A percentile compares a stretch with the other conserved stretches of the same genome.
Conservation (phyloP, 2,329 filamentous ascomycete genomes). For the Sclerotinia glacialis region DNA sequence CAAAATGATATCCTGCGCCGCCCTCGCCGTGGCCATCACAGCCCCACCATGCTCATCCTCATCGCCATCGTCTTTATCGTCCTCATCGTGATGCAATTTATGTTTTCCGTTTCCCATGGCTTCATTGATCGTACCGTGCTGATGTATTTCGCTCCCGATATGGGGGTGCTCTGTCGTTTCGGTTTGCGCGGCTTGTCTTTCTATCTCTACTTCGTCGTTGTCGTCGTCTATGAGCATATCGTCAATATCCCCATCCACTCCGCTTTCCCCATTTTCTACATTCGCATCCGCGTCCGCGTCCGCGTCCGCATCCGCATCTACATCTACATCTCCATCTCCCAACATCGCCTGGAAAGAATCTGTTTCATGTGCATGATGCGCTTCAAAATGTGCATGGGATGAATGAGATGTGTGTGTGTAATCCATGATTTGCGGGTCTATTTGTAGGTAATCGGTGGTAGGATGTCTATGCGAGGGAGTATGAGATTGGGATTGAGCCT, state of each 20-base stretch:
- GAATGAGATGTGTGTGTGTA: conserved; percentile 34
- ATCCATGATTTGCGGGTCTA: conserved; percentile 59
- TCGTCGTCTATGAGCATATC: conserved; percentile 38
- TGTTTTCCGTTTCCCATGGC: neutral
- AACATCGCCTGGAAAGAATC: conserved; percentile 35
- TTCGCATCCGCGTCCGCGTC: conserved; percentile 8
- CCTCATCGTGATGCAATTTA: neutral
- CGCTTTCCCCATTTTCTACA: conserved; percentile 20
- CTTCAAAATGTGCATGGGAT: conserved; percentile 21
- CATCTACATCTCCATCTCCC: conserved; percentile 8
- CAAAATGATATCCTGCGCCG: conserved; percentile 11
- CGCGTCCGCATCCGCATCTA: conserved; percentile 1
- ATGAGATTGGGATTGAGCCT: neutral
- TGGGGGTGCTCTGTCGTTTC: conserved; percentile 9
- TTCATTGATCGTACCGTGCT: neutral
- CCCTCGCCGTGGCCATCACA: conserved; percentile 16
- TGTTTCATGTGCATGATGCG: conserved; percentile 23
- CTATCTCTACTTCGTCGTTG: conserved; percentile 31
- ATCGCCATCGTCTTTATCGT: too few relatives aligned
- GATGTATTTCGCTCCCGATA: conserved; percentile 3
- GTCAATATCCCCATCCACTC: conserved; percentile 32
- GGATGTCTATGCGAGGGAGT: neutral
- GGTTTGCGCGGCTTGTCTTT: conserved; percentile 4
- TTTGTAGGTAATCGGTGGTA: conserved; percentile 46
- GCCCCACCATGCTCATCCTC: too few relatives aligned